Conservation (phyloP, 768 basidiomycete species). For the Podaxis sp. region DNA sequence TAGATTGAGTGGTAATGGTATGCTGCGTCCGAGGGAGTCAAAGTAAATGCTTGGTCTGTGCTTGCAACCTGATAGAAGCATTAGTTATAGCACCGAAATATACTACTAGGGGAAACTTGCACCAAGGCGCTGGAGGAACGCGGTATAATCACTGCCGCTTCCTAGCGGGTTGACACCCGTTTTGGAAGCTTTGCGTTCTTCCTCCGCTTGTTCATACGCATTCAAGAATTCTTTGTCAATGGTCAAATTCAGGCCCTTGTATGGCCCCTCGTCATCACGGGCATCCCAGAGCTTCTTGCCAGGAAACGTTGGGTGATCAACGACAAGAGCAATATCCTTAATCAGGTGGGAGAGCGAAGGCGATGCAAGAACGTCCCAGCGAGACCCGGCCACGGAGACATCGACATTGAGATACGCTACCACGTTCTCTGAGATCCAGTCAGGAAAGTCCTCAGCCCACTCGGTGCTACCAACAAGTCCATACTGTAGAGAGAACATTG, state of each 20-base stretch:
- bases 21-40: conserved; percentile 51
- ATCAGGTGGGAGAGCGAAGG: conserved; percentile 84
- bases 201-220: conserved; percentile 37
- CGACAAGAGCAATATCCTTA: conserved; percentile 60
- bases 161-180: conserved; percentile 64
- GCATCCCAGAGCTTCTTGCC: conserved; percentile 82
- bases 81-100: too few relatives aligned
- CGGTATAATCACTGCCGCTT: conserved; percentile 89
- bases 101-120: conserved; percentile 22
- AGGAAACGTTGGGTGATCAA: conserved; percentile 70
- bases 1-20: conserved; percentile 83
- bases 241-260: conserved; percentile 31
- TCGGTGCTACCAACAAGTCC: conserved; percentile 87
- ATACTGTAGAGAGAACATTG: conserved; percentile 30
- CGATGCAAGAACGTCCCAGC: conserved; percentile 58
- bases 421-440: conserved; percentile 77
- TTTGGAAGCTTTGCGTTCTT: conserved; percentile 29
- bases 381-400: conserved; percentile 61
- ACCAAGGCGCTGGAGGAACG: conserved; percentile 80
- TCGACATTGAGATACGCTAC: conserved; percentile 89
- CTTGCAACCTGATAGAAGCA: conserved; percentile 38
- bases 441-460: conserved; percentile 89
- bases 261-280: conserved; percentile 57
- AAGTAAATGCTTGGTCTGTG: conserved; percentile 40
- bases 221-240: conserved; percentile 43